A percentile compares a stretch with the other conserved stretches of the same genome.
phyloP scores from a whole-genome alignment of 257 asterid species.

The Cruciata laevipes region DNA sequence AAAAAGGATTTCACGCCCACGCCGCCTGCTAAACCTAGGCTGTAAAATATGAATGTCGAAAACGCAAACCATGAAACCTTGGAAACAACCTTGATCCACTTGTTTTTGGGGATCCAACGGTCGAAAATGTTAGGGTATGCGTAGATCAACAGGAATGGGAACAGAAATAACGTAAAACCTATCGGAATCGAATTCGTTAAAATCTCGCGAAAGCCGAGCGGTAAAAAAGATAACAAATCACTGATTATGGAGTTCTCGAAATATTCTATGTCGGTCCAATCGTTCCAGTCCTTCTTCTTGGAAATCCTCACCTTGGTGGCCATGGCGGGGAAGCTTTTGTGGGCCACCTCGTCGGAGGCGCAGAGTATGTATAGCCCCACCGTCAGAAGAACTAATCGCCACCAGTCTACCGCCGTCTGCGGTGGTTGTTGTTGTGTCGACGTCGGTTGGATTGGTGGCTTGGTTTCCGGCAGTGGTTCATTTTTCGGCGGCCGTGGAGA shows the following conservation, averaged over 20 bases:
- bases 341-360: conserved; percentile 1
- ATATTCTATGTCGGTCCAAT: not conserved
- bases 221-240: not conserved
- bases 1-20: not conserved
- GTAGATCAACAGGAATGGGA: not conserved
- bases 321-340: not conserved
- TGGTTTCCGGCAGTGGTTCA: not conserved
- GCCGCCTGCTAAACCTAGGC: not conserved
- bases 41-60: not conserved
- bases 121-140: not conserved
- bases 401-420: not conserved
- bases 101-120: not conserved
- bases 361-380: not conserved
- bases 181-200: not conserved
- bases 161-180: not conserved
- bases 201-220: not conserved
- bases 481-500: not conserved
- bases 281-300: not conserved
- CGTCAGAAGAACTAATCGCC: not conserved
- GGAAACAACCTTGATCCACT: not conserved
- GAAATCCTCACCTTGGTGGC: not conserved
- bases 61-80: not conserved
- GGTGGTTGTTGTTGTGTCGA: not conserved
- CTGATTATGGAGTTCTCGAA: not conserved
- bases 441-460: not conserved